These are phyloP conservation scores for Neurospora terricola DNA, from an alignment of 495 filamentous ascomycete species.

Conservation along the genomic window DNA sequence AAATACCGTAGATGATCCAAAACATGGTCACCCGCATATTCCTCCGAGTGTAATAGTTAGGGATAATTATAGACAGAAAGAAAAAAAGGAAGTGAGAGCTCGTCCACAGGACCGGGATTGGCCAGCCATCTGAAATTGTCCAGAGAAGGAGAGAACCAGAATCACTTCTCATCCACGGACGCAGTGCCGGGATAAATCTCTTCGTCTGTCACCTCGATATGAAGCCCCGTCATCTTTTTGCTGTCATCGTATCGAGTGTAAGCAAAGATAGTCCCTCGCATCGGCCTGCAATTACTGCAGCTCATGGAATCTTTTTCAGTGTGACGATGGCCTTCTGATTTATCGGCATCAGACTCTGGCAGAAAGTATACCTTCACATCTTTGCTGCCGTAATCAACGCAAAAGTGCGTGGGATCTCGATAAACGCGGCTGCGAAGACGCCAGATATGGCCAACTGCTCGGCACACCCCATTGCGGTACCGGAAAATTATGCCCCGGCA, in stretches of 20 bases:
- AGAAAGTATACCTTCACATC: background rate
- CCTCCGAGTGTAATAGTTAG: background rate
- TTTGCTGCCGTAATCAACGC: background rate
- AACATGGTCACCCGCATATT: background rate
- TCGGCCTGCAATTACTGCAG: background rate
- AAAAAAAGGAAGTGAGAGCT: background rate
- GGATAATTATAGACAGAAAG: no score
- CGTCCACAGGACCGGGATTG: background rate
- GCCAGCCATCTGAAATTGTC: background rate
- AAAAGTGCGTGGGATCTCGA: background rate
- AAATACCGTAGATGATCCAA: background rate
- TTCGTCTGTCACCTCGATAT: background rate
- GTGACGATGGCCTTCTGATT: background rate
- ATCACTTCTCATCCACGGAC: background rate
- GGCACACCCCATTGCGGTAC: background rate
- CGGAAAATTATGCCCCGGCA: background rate
- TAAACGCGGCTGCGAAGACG: background rate
- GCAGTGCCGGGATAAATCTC: background rate
- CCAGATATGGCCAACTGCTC: background rate
- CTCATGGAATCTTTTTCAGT: background rate
- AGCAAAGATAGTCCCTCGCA: background rate
- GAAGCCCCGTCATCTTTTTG: background rate
- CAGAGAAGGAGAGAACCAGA: background rate
- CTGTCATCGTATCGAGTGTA: background rate
- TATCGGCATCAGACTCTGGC: background rate